phyloP scores from a whole-genome alignment of 2,329 filamentous ascomycete species.

The Aspergillus sp. region DNA sequence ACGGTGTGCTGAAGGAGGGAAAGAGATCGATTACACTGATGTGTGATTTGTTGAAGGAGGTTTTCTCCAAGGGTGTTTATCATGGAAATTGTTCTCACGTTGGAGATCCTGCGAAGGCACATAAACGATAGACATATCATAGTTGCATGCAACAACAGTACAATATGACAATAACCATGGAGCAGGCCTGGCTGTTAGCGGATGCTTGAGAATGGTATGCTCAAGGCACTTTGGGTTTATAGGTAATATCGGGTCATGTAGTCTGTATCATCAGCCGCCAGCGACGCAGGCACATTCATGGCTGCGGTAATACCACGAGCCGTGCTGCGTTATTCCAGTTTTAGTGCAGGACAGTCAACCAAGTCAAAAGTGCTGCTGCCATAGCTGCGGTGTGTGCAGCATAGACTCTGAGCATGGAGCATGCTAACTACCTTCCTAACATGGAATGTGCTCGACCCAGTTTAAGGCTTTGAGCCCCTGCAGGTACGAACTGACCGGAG shows the following conservation, averaged over 20 bases:
- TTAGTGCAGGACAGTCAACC: no score
- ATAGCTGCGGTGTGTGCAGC: no score
- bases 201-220: no score
- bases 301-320: no score
- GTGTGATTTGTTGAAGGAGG: slow-evolving; percentile 37
- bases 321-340: no score
- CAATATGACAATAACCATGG: neutral
- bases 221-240: no score
- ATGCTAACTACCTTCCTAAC: neutral
- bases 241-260: no score
- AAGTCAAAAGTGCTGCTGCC: no score
- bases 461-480: neutral
- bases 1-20: slow-evolving; percentile 54
- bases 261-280: no score
- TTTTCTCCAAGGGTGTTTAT: slow-evolving; percentile 20
- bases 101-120: neutral
- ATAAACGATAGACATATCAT: neutral
- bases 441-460: neutral
- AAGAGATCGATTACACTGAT: slow-evolving; percentile 51
- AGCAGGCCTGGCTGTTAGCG: neutral
- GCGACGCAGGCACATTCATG: no score
- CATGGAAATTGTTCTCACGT: neutral
- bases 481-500: neutral
- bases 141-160: neutral
- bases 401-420: neutral